Evolutionary conservation across 352 stramenopile species (phyloP), one percentile per base, ranked within the genome.

Genomic region (Discostella stelligera): DNA sequence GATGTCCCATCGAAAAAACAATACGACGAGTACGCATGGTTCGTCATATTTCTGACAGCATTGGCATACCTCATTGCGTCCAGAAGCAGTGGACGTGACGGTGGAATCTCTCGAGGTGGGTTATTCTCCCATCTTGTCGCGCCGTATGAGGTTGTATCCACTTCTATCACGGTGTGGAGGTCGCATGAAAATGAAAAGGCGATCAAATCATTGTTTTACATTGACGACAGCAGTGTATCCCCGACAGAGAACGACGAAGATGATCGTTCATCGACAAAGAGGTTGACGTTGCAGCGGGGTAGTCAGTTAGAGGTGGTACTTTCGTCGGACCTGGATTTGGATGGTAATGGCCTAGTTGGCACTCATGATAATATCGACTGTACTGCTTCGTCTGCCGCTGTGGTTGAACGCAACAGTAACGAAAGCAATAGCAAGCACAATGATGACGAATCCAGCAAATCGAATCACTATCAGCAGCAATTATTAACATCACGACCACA

Each of bases 1-100:
- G 37, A 44, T 44, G 37, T 44, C 7, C 1, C 37, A 44, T 44
- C 37, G 37, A 44, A 44, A 44, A 10, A 44, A 8, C 37, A 60
- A 16, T 64, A 72, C 30, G 73, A 80, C 21, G 73, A 80, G 49
- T 75, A 71, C 41, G 75, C 74, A 3, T 90, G 85, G 85, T 78
- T 82, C 11, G 59, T 76, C 32, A 30, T 90, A 2, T 89, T 90
- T 69, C 14, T 88, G 11, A 56, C 72, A n/a, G 75, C 82, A 10
- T 59, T 87, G 25, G 58, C 67, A 0, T 89, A 90, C 49, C 87
- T 81, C 66, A 37, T 80, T 3, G 11, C 67, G 10, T 84, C 84
- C 9, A 68, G 84, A 71, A 66, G 59, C 44, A 6, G 8, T 25
- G 44, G 46, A n/a, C 27, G 46, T 3, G 18, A 53, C 39, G 20